These are phyloP conservation scores for Leavenworthia alabamica DNA, from an alignment of 345 rosid genomes.

Conservation along the genomic window DNA sequence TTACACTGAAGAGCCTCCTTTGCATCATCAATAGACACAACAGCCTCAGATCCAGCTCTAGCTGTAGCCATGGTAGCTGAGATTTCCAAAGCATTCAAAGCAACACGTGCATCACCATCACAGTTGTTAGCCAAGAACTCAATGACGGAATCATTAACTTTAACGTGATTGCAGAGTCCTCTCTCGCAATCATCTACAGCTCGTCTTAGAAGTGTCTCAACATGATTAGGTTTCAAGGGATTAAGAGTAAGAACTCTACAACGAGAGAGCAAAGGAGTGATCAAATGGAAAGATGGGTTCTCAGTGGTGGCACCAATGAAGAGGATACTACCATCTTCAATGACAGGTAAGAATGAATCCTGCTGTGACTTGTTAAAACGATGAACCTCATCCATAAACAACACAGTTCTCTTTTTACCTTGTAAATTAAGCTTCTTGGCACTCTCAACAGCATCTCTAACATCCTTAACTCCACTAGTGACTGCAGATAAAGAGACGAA, in stretches of 20 bases:
- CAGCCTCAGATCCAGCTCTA: conserved; percentile 15
- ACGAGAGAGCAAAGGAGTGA: conserved; percentile 69
- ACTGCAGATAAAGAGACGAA: conserved; percentile 66
- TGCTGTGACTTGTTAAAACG: conserved; percentile 80
- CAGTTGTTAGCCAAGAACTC: conserved; percentile 55
- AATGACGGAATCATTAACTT: conserved; percentile 42
- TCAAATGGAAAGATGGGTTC: conserved; percentile 82
- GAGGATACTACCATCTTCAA: conserved; percentile 78
- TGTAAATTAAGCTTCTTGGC: conserved; percentile 47
- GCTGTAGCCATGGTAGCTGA: conserved; percentile 56
- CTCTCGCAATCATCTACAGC: conserved; percentile 40
- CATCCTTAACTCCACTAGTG: conserved; percentile 71
- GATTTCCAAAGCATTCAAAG: conserved; percentile 64
- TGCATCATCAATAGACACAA: conserved; percentile 52
- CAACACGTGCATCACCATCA: conserved; percentile 84
- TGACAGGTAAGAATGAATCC: conserved; percentile 75
- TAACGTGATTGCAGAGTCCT: conserved; percentile 38
- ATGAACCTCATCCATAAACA: conserved; percentile 83
- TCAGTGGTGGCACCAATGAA: conserved; percentile 85
- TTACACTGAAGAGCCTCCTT: conserved; percentile 80
- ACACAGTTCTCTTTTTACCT: conserved; percentile 45
- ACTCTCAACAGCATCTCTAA: conserved; percentile 61
- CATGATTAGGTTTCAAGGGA: conserved; percentile 54
- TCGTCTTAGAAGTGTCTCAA: conserved; percentile 45
- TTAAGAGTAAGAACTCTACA: conserved; percentile 59